Base-by-base conservation (phyloP, 495 filamentous ascomycete genomes). In the Hapsidospora chrysogenum region DNA sequence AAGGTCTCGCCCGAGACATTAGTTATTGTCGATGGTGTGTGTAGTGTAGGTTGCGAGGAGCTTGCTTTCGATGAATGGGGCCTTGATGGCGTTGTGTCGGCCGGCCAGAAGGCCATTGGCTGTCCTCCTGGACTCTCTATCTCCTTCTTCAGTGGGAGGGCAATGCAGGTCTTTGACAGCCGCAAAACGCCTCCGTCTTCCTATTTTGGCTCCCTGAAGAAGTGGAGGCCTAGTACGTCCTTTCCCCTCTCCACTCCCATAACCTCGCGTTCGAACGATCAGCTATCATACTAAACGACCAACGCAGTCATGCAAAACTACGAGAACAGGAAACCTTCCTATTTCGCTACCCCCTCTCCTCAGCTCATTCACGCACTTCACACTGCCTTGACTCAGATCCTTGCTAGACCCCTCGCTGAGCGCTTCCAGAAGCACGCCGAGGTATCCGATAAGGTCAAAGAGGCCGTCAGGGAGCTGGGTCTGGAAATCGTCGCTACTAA, bases 291-390 rank as follows among this genome's bases (percentile, higher is more conserved):
- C n/a, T n/a, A n/a, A n/a, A n/a, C n/a, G n/a, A n/a, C n/a, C n/a
- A 17, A 17, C 25, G 7, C 33, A 78, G 70, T 97, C 50, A 96
- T 97, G 89, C 74, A 86, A 63, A 94, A 94, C 54, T 97, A 97
- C 61, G 89, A 97, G 63, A 81, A 80, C 45, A 78, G 80, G 60
- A 97, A 96, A 59, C 72, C 92, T 29, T 92, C 84, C 9, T 97
- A 97, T 63, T 97, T 97, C 53, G 89, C 89, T 17, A 97, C 89
- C 10, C 89, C 89, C 0, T 80, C 84, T 9, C 92, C 89, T 4
- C 89, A 97, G 58, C 75, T 97, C 27, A 67, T 97, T 43, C 87
- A 80, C 52, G 89, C 89, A 21, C 74, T 97, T 27, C 81, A 97
- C 64, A 95, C 89, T 15, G 76, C 86, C n/a, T 65, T 97, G 18